Evolutionary conservation across 179 eudicot genomes (phyloP), one percentile per base, ranked within the genome.

Genomic region (Beta macrorhiza): DNA sequence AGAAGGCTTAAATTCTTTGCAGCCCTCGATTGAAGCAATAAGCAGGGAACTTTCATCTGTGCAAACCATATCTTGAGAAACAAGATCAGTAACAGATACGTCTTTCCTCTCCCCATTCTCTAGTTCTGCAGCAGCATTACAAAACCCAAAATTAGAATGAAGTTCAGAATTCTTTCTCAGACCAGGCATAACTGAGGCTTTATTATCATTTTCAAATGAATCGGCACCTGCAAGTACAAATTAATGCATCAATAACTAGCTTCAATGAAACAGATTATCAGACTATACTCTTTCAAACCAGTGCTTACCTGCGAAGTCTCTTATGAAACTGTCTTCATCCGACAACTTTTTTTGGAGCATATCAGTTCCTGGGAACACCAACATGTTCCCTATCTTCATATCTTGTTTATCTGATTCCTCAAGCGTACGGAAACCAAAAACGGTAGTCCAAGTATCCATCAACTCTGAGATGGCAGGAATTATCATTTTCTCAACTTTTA

Each of bases 381-480:
- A 85, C 97, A 96, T 90, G 82, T 94, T 96, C 83, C 92, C 53
- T 81, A 86, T 83, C 87, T 85, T 92, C 89, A 91, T 87, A 83
- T 89, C 97, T 80, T 84, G 90, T 89, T 91, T 91, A 80, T 85
- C 88, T 2, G 85, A 83, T 32, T 86, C 93, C 74, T 91, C 85
- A 68, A 96, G 89, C 61, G 85, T 84, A 78, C 84, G 77, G 87
- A 96, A 96, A 45, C 92, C 93, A 81, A 96, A 96, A 77, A 86
- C 90, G 37, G 69, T 74, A 77, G 96, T 92, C 99, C 99, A 96
- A 55, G 98, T 96, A 83, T 91, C 90, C 96, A 91, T 89, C 90
- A 92, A 90, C 87, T 96, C 98, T 20, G 98, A 90, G 61, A 96
- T 90, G 64, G 99, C 98, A 79, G 99, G 99, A 83, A 96, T 94